A percentile compares a stretch with the other conserved stretches of the same genome.
These are phyloP conservation scores for Tolypocladium album DNA, from an alignment of 2,329 filamentous ascomycete species.

Conservation along the genomic window DNA sequence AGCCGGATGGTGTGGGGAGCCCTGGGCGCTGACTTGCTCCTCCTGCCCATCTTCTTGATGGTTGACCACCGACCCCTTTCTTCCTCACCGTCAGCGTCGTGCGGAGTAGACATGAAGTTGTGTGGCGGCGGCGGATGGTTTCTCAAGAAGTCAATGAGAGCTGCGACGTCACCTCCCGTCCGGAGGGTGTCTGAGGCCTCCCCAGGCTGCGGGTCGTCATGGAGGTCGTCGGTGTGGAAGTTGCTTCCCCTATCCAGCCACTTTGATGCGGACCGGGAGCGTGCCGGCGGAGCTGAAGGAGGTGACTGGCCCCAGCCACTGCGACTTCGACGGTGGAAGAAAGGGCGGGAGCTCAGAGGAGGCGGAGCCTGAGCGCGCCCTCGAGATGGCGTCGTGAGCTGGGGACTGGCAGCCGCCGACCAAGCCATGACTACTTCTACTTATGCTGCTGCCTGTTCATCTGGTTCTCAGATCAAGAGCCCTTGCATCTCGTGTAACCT, in stretches of 20 bases:
- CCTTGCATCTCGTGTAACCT: neutral
- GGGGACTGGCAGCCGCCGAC: neutral
- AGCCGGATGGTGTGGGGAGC: slow-evolving; percentile 25
- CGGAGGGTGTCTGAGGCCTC: slow-evolving; percentile 7
- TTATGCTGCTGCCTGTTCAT: neutral
- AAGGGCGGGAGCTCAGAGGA: neutral
- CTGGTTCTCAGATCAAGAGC: neutral
- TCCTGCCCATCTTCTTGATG: slow-evolving; percentile 28
- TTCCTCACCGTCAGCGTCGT: slow-evolving; percentile 16
- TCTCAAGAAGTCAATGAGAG: slow-evolving; percentile 37
- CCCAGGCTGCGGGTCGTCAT: neutral
- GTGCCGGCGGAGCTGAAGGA: neutral
- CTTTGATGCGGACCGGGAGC: neutral
- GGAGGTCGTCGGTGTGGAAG: slow-evolving; percentile 1
- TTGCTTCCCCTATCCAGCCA: neutral
- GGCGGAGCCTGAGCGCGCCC: neutral
- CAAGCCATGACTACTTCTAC: neutral
- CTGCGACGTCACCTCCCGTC: slow-evolving; percentile 17
- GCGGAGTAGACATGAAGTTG: slow-evolving; percentile 38
- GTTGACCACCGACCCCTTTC: slow-evolving; percentile 28
- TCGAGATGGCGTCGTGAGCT: neutral
- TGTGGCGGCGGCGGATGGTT: slow-evolving; percentile 35
- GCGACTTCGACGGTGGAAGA: slow-evolving; percentile 3
- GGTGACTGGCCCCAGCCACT: neutral
- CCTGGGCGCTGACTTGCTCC: slow-evolving; percentile 22